Evolutionary conservation across 2,329 filamentous ascomycete genomes (phyloP), one percentile per base, ranked within the genome.

Genomic region (Myriosclerotinia duriaeana): DNA sequence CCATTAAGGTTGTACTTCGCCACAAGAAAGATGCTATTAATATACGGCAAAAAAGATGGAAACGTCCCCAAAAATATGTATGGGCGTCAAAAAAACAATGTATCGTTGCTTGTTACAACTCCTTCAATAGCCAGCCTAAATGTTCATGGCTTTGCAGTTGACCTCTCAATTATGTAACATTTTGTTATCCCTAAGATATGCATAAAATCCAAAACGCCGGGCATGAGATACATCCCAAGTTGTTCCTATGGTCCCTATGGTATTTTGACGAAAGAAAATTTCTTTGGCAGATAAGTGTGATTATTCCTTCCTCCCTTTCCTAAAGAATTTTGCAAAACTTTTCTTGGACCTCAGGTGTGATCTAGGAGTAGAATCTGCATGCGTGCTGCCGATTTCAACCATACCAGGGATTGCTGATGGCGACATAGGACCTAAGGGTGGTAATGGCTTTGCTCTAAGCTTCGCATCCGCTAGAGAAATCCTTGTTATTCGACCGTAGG

Each of bases 331-430:
- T 5, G 36, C 44, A 36, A 67, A 59, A 26, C 60, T 60, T 36
- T 65, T 67, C 48, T 67, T 65, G 2, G 62, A 0, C 14, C 48
- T 53, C 26, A 65, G 12, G 38, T 52, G 44, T 6, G 22, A 50
- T 40, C 6, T 54, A 26, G 60, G 22, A 9, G 20, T 40, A 11
- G 11, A 2, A 9, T 60, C n/a, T 46, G 53, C 50, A 12, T 7
- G n/a, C n/a, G 50, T 46, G n/a, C 34, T 50, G 30, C 61, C 66
- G 5, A 67, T 66, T 9, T 67, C 66, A 9, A 61, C 55, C n/a
- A 61, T 30, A 22, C 66, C 63, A 2, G 54, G 46, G 20, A 67
- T 58, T 15, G 42, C 42, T 17, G 54, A 60, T 15, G 66, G 66
- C 5, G 66, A 42, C 62, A 61, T 63, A 26, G 58, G 59, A 8